A percentile compares a stretch with the other conserved stretches of the same genome.
These are phyloP conservation scores for Dactylonectria macrodidyma DNA, from an alignment of 2,329 filamentous ascomycete genomes.

Conservation along the genomic window DNA sequence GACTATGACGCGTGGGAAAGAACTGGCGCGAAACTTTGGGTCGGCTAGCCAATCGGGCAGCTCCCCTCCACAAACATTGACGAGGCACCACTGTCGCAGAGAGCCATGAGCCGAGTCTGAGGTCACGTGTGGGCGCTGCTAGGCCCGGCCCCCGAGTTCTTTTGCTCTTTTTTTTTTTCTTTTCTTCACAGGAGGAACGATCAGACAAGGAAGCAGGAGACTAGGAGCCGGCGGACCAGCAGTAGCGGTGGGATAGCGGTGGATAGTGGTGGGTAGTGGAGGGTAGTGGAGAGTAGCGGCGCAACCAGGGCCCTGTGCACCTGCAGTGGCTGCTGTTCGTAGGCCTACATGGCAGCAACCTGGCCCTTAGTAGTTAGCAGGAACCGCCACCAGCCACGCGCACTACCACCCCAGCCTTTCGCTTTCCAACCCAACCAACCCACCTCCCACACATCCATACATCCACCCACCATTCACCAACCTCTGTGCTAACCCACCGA, in stretches of 20 bases:
- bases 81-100: constrained; percentile 5
- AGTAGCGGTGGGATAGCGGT: neutral
- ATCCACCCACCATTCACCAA: constrained; percentile 38
- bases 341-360: constrained; percentile 24
- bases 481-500: constrained; percentile 35
- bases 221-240: too few species aligned
- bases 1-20: constrained; percentile 46
- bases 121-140: constrained; percentile 38
- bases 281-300: constrained; percentile 1
- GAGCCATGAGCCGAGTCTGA: constrained; percentile 8
- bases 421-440: constrained; percentile 42
- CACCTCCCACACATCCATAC: constrained; percentile 23
- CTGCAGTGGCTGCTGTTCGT: constrained; percentile 22
- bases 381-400: constrained; percentile 49
- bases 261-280: constrained; percentile 1
- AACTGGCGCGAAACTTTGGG: constrained; percentile 33
- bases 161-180: constrained; percentile 5
- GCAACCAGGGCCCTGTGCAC: constrained; percentile 21
- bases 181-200: neutral
- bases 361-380: constrained; percentile 46
- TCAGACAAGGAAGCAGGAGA: too few species aligned
- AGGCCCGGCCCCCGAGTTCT: constrained; percentile 6
- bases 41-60: constrained; percentile 39
- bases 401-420: constrained; percentile 50
- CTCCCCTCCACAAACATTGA: constrained; percentile 36